Evolutionary conservation across 257 asterid species (phyloP), one percentile per base, ranked within the genome.

Genomic region (Solanum virginianum): DNA sequence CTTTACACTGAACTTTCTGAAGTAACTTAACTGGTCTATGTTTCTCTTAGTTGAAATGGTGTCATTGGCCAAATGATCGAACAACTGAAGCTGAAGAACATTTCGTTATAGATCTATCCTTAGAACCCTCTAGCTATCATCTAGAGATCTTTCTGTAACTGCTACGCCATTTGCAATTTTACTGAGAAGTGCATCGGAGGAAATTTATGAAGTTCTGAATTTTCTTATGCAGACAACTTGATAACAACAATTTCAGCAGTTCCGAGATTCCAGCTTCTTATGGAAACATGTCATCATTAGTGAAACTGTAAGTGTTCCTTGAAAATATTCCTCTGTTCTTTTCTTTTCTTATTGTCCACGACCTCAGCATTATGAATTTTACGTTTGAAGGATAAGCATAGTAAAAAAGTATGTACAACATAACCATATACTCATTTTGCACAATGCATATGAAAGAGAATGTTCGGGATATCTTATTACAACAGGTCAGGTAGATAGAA

Each of bases 171-270:
- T 74, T n/a, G 56, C 32, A 47, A 24, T 22, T 82, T 41, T 59
- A 43, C 45, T 82, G 55, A 69, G 59, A 60, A 51, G 60, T 43
- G 49, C 32, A 24, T 24, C 32, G 43, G 36, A 24, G 63, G 43
- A 39, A 53, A 26, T 62, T 41, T 57, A 74, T 74, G 16, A 53
- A 47, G 15, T 71, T 51, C 26, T 63, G 84, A 49, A 36, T 86
- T 77, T 84, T 63, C 56, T 17, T 54, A 45, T 54, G 43, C 74
- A 91, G 93, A 45, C 93, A 91, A 70, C 87, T 89, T 72, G 92
- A 89, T 79, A 91, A 91, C 90, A 91, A 91, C 87, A 81, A 89
- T 84, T 91, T 91, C 86, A 88, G 85, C 70, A 86, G 74, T 47
- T 17, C 90, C 20, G 84, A 88, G 53, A 88, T 91, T 86, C 93